Conservation (phyloP, 768 basidiomycete genomes). For the Boletus reticuloceps region DNA sequence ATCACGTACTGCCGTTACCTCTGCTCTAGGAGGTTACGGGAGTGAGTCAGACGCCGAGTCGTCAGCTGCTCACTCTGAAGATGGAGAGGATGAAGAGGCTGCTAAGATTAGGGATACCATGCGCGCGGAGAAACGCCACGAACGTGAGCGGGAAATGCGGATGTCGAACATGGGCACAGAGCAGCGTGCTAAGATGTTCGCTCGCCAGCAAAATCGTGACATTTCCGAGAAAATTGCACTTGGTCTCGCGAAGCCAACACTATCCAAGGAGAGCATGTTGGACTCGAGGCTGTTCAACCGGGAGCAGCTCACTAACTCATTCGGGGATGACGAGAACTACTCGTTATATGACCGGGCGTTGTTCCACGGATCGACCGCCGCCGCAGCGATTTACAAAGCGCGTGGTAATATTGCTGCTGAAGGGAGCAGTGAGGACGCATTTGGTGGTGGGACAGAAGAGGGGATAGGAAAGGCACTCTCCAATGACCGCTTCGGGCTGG, state of each 20-base stretch:
- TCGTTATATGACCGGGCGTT: slow-evolving; percentile 92
- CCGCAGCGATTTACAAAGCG: slow-evolving; percentile 99
- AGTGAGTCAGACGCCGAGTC: slow-evolving; percentile 63
- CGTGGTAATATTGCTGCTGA: slow-evolving; percentile 75
- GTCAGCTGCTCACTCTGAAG: slow-evolving; percentile 50
- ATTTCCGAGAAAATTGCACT: slow-evolving; percentile 99
- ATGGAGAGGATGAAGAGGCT: slow-evolving; percentile 77
- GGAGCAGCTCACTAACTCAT: slow-evolving; percentile 76
- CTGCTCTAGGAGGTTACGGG: slow-evolving; percentile 81
- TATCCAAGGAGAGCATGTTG: slow-evolving; percentile 96
- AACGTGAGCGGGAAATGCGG: slow-evolving; percentile 95
- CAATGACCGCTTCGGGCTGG: slow-evolving; percentile 92
- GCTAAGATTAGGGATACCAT: slow-evolving; percentile 85
- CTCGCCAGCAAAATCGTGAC: slow-evolving; percentile 95
- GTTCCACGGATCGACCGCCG: slow-evolving; percentile 94
- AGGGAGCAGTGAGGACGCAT: slow-evolving; percentile 81
- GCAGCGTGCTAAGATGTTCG: slow-evolving; percentile 92
- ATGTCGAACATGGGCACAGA: slow-evolving; percentile 99
- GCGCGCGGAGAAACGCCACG: slow-evolving; percentile 86
- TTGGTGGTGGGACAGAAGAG: slow-evolving; percentile 93
- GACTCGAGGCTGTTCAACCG: slow-evolving; percentile 98
- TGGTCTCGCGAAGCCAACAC: slow-evolving; percentile 93
- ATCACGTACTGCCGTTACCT: slow-evolving; percentile 67
- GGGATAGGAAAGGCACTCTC: slow-evolving; percentile 87
- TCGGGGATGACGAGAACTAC: slow-evolving; percentile 93